phyloP scores from a whole-genome alignment of 352 stramenopile genomes.

The Pythium aphanidermatum region DNA sequence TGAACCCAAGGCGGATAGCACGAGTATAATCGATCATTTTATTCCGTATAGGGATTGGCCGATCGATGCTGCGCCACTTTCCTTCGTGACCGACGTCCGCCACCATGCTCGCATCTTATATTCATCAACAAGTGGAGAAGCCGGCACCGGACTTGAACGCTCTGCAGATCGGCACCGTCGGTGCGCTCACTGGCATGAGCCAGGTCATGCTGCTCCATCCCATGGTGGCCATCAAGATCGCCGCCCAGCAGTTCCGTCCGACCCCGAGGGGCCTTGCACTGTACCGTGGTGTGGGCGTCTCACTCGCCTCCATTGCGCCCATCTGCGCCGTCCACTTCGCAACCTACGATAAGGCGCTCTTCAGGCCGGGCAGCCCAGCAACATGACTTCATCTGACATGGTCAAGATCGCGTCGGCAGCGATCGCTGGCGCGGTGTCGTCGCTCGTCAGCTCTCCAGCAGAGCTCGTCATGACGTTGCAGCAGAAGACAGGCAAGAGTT shows the following conservation, averaged over 20 bases:
- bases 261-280: slow-evolving; percentile 60
- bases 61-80: too few relatives aligned
- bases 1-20: too few relatives aligned
- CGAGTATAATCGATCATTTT: too few relatives aligned
- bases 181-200: slow-evolving; percentile 75
- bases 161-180: slow-evolving; percentile 70
- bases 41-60: too few relatives aligned
- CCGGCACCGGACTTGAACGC: slow-evolving; percentile 54
- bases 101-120: too few relatives aligned
- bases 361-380: slow-evolving; percentile 13
- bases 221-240: slow-evolving; percentile 82
- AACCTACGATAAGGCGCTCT: slow-evolving; percentile 59
- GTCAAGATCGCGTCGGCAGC: slow-evolving; percentile 60
- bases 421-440: slow-evolving; percentile 56
- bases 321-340: slow-evolving; percentile 79
- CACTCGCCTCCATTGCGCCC: slow-evolving; percentile 68
- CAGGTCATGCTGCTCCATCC: slow-evolving; percentile 82
- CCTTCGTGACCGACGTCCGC: too few relatives aligned
- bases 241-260: slow-evolving; percentile 68
- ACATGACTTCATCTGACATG: slow-evolving; percentile 27
- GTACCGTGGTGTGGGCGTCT: slow-evolving; percentile 76
- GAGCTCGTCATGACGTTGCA: slow-evolving; percentile 86
- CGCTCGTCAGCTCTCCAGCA: slow-evolving; percentile 55
- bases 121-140: slow-evolving; percentile 7
- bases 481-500: slow-evolving; percentile 73